Base-by-base conservation (phyloP, 2,329 filamentous ascomycete species). In the Pseudogymnoascus sp. region DNA sequence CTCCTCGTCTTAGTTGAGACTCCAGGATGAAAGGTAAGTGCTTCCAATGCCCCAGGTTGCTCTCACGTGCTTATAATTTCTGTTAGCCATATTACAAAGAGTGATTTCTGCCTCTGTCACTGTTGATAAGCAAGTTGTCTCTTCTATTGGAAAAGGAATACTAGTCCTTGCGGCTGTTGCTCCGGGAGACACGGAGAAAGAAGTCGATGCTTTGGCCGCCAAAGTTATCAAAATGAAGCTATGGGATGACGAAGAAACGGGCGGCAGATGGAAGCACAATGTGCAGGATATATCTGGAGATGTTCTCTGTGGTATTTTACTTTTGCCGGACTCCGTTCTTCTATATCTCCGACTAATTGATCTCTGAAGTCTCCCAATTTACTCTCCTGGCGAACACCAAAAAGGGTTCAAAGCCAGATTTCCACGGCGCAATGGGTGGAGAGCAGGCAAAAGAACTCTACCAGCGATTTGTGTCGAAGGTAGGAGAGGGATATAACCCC, bases 91-190 rank as follows among this genome's bases (percentile, higher is more conserved):
- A 65, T 79, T 97, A 62, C 95, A 99, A 77, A 86, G 95, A 68
- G 95, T 99, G 61, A 86, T 96, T 65, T 97, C 93, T 47, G 93
- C 93, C 65, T 97, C 93, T 7, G 95, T 99, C 70, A 95, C 92
- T 1, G 93, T 99, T 62, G 93, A 99, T 73, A 89, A 91, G 72
- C 83, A 96, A 74, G 79, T 96, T 31, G 84, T 99, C 53, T 97
- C 95, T 1, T 90, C 89, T 2, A 97, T 99, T 71, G 91, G 91
- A 65, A 90, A 88, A 76, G 95, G 95, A 31, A 78, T 99, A 47
- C 81, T 99, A 6, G 91, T 97, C 33, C 89, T 99, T 74, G 93
- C 93, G 21, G 95, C 93, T 26, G 87, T 99, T 47, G 92, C 89
- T 33, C 93, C 91, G 42, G 89, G 93, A 63, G 95, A 99, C 73